Evolutionary conservation across 371 early-diverging fungal genomes (phyloP).

Genomic region (Mucor plumbeus): DNA sequence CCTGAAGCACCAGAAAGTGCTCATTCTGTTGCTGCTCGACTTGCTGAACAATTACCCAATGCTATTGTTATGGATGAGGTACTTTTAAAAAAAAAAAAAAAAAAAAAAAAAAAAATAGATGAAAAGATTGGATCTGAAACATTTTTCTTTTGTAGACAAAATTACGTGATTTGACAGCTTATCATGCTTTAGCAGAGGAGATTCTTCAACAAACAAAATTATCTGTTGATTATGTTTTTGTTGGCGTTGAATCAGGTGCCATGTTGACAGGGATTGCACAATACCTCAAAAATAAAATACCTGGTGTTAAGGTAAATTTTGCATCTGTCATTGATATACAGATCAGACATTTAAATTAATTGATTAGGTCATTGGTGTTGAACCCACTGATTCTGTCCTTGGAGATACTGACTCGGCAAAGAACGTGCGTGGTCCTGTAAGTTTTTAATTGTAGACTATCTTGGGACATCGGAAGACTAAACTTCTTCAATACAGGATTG

Average conservation of each 20-base stretch:
- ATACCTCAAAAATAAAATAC: slow-evolving; percentile 59
- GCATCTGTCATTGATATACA: background rate
- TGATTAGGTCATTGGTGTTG: slow-evolving; percentile 68
- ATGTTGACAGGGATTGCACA: slow-evolving; percentile 68
- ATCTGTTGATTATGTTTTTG: slow-evolving; percentile 66
- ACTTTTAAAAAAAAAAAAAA: no score
- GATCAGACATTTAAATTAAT: background rate
- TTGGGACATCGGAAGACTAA: background rate
- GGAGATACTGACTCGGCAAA: slow-evolving; percentile 19
- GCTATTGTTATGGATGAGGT: slow-evolving; percentile 77
- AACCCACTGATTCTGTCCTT: slow-evolving; percentile 69
- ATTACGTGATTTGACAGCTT: slow-evolving; percentile 27
- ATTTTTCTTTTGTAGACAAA: slow-evolving; percentile 19
- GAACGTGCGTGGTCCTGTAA: slow-evolving; percentile 8
- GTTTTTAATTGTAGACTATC: background rate
- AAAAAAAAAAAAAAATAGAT: background rate
- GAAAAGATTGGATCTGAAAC: background rate
- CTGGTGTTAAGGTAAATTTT: slow-evolving; percentile 55
- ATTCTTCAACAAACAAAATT: slow-evolving; percentile 66
- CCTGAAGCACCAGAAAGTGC: slow-evolving; percentile 77
- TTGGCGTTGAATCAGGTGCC: slow-evolving; percentile 78
- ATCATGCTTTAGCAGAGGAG: slow-evolving; percentile 65
- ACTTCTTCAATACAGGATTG: slow-evolving; percentile 51
- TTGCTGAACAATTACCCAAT: slow-evolving; percentile 60
- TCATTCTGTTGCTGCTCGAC: slow-evolving; percentile 65